Evolutionary conservation across 148 eudicot genomes (phyloP).

Genomic region (Persicaria maculosa): DNA sequence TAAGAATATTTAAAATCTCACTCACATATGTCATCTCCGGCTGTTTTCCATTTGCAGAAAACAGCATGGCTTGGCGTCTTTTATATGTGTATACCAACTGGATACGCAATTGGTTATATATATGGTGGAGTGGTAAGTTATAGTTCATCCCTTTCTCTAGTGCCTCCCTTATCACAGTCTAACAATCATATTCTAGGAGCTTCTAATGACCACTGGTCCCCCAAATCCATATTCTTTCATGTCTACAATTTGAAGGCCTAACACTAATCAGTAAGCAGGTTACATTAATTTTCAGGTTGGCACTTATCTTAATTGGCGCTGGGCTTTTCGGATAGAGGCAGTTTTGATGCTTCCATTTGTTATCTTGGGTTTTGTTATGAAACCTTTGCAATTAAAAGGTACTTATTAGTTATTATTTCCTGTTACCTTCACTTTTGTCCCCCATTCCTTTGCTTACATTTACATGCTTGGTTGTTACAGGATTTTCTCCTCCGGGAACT

Average conservation of each 20-base stretch:
- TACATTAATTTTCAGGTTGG: constrained; percentile 45
- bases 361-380: constrained; percentile 72
- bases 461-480: constrained; percentile 24
- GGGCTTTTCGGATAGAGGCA: constrained; percentile 69
- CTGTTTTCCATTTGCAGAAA: constrained; percentile 35
- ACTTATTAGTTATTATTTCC: constrained; percentile 8
- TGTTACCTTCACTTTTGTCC: not conserved
- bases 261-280: not conserved
- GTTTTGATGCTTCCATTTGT: constrained; percentile 82
- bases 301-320: constrained; percentile 49
- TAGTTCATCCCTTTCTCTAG: not conserved
- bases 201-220: not conserved
- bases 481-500: constrained; percentile 31
- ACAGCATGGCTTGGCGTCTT: constrained; percentile 85
- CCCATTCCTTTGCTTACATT: constrained; percentile 15
- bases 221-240: not conserved
- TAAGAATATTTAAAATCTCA: not conserved
- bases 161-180: not conserved
- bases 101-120: constrained; percentile 76
- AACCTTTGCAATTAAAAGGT: constrained; percentile 85
- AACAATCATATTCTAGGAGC: not conserved
- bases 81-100: constrained; percentile 94
- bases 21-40: not conserved
- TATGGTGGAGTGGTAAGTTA: constrained; percentile 75
- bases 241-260: not conserved